Conservation (phyloP, 2,329 filamentous ascomycete genomes). For the Fusarium sp. region DNA sequence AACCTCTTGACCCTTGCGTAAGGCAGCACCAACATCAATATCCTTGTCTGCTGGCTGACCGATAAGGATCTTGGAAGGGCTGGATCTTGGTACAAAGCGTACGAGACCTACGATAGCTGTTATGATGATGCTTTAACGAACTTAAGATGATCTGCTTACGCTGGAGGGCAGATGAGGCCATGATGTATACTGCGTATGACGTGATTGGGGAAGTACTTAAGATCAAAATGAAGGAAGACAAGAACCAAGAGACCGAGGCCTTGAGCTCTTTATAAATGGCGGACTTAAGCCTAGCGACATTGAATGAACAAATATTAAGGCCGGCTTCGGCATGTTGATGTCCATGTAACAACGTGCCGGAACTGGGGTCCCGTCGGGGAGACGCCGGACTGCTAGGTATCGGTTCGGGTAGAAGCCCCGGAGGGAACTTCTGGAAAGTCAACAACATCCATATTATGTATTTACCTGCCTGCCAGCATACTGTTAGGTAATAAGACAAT, state of each 20-base stretch:
- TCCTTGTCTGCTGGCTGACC: constrained; percentile 65
- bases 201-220: background rate
- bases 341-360: constrained; percentile 19
- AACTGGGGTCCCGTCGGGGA: constrained; percentile 18
- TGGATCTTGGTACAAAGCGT: constrained; percentile 67
- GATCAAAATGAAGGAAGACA: background rate
- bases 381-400: constrained; percentile 9
- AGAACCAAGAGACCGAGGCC: background rate
- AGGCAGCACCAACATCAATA: constrained; percentile 68
- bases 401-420: constrained; percentile 8
- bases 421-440: background rate
- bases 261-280: constrained; percentile 25
- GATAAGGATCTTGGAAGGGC: constrained; percentile 62
- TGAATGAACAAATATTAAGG: constrained; percentile 5
- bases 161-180: constrained; percentile 41
- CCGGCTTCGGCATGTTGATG: constrained; percentile 31
- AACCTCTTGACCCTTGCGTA: constrained; percentile 67
- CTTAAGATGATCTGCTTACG: constrained; percentile 20
- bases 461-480: background rate
- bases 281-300: constrained; percentile 6
- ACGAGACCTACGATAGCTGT: constrained; percentile 61
- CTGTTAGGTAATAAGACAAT: background rate
- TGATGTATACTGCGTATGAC: background rate
- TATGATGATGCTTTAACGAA: background rate
- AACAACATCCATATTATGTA: background rate